Evolutionary conservation across 116 monocot species (phyloP).

Genomic region (Phalaenopsis hybrid): DNA sequence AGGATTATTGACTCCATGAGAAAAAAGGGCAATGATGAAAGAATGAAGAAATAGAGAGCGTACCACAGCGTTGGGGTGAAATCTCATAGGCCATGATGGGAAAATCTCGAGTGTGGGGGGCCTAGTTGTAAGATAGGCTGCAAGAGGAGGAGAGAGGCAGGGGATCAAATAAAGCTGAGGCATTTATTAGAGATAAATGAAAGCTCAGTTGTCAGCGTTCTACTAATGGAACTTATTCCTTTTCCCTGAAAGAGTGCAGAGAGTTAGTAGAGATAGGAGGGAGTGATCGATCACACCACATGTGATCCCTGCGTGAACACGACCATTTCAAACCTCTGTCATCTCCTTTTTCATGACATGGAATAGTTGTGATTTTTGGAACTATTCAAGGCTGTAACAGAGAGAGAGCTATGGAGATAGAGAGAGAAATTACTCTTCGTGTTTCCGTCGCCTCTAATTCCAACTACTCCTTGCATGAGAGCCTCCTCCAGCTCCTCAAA

Average conservation of each 20-base stretch:
- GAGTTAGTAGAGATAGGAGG: constrained; percentile 13
- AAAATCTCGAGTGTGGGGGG: constrained; percentile 90
- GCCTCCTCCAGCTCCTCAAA: constrained; percentile 75
- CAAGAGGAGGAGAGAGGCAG: constrained; percentile 32
- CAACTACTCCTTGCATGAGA: constrained; percentile 74
- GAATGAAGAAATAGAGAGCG: no score
- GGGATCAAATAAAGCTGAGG: constrained; percentile 23
- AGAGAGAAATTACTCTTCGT: constrained; percentile 39
- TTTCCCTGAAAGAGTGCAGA: constrained; percentile 12
- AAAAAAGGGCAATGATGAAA: no score
- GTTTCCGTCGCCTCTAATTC: constrained; percentile 37
- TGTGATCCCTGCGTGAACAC: constrained; percentile 23
- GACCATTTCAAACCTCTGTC: constrained; percentile 34
- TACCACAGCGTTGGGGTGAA: constrained; percentile 22
- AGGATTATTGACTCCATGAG: no score
- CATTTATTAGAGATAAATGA: constrained; percentile 39
- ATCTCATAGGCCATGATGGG: constrained; percentile 88
- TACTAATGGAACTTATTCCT: constrained; percentile 37
- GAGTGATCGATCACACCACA: constrained; percentile 1
- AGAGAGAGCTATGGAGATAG: constrained; percentile 15
- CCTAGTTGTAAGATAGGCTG: constrained; percentile 53
- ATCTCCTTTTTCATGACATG: not conserved
- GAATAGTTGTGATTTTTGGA: constrained; percentile 1
- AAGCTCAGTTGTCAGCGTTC: constrained; percentile 35
- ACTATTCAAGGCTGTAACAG: not conserved